Conservation (phyloP, 2,329 filamentous ascomycete genomes). For the Cladophialophora yegresii region DNA sequence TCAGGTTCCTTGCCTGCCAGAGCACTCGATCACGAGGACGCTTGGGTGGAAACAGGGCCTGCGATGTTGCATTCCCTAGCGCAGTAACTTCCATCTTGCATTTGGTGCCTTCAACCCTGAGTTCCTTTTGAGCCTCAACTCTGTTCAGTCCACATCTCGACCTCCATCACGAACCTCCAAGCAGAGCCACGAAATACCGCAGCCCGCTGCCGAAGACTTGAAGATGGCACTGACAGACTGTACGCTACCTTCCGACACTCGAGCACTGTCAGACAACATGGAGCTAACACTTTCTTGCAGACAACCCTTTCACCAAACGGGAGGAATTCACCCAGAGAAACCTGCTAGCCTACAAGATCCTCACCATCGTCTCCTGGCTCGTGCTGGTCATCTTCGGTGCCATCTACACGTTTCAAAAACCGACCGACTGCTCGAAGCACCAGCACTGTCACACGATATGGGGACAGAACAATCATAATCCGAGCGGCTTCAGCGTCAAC, state of each 20-base stretch:
- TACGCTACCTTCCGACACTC: constrained; percentile 8
- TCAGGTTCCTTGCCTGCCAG: neutral
- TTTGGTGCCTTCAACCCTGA: neutral
- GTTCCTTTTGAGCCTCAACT: neutral
- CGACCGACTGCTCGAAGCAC: constrained; percentile 60
- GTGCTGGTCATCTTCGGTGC: constrained; percentile 70
- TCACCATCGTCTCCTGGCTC: constrained; percentile 73
- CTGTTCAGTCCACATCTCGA: neutral
- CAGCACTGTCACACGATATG: constrained; percentile 67
- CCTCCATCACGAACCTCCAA: neutral
- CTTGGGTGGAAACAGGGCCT: neutral
- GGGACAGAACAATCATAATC: constrained; percentile 67
- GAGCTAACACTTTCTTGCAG: constrained; percentile 45
- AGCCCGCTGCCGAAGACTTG: neutral
- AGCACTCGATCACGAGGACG: neutral
- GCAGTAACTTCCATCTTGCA: neutral
- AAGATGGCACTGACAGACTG: constrained; percentile 29
- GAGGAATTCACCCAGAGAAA: constrained; percentile 64
- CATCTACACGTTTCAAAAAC: constrained; percentile 70
- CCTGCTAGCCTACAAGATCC: constrained; percentile 72
- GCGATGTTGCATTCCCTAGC: neutral
- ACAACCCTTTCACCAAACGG: constrained; percentile 74
- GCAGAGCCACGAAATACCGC: neutral
- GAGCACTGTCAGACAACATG: neutral
- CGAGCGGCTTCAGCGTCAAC: constrained; percentile 76